phyloP scores from a whole-genome alignment of 345 rosid genomes.

The Eutrema heterophyllum region DNA sequence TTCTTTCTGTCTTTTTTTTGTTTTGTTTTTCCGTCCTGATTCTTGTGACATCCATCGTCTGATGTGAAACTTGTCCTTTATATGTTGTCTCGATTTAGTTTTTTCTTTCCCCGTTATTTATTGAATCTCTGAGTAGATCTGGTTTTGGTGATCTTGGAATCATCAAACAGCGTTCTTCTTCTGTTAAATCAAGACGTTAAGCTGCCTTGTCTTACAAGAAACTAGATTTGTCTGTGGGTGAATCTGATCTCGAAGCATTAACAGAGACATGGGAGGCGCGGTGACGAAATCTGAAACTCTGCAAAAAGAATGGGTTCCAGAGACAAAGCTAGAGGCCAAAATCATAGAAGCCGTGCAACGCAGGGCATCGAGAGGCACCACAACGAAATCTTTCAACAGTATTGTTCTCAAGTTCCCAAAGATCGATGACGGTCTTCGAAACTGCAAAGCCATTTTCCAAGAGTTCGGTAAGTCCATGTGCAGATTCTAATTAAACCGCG shows the following conservation, averaged over 20 bases:
- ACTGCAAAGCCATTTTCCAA: slow-evolving; percentile 77
- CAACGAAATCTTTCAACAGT: slow-evolving; percentile 74
- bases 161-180: slow-evolving; percentile 2
- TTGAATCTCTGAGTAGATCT: slow-evolving; percentile 19
- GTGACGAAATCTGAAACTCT: slow-evolving; percentile 39
- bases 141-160: not conserved
- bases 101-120: not conserved
- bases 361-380: slow-evolving; percentile 58
- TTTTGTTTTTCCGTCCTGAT: not conserved
- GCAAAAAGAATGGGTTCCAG: slow-evolving; percentile 46
- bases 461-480: slow-evolving; percentile 57
- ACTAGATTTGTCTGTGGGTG: not conserved
- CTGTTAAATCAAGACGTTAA: not conserved
- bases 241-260: slow-evolving; percentile 6
- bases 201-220: slow-evolving; percentile 35
- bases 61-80: slow-evolving; percentile 10
- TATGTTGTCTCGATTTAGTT: not conserved
- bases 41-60: slow-evolving; percentile 25
- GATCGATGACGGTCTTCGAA: slow-evolving; percentile 73
- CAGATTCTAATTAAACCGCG: not conserved
- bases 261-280: slow-evolving; percentile 57
- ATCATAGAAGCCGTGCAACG: slow-evolving; percentile 75
- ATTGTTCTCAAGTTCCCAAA: slow-evolving; percentile 88
- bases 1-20: not conserved
- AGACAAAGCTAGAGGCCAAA: slow-evolving; percentile 79